Evolutionary conservation across 2,329 filamentous ascomycete species (phyloP).

Genomic region (Fusarium incarnatum): DNA sequence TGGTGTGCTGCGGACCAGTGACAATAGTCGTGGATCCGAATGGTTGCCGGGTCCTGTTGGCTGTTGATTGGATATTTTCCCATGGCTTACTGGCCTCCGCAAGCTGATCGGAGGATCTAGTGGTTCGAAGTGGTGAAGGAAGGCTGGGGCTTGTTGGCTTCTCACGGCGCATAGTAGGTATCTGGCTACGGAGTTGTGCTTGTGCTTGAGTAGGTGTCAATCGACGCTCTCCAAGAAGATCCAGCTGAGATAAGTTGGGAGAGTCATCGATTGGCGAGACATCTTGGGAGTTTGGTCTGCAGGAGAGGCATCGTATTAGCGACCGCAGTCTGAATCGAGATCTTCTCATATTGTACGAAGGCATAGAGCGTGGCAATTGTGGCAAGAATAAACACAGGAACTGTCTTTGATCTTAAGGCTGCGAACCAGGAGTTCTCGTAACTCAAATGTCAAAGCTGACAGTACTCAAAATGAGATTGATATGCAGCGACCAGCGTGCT

Average conservation of each 20-base stretch:
- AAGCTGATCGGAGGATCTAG: conserved; percentile 48
- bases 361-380: neutral
- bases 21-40: conserved; percentile 46
- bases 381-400: neutral
- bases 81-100: conserved; percentile 36
- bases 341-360: conserved; percentile 25
- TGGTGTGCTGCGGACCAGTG: conserved; percentile 39
- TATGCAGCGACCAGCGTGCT: conserved; percentile 16
- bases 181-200: conserved; percentile 54
- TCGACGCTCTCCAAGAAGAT: conserved; percentile 34
- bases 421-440: neutral
- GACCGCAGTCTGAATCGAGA: conserved; percentile 14
- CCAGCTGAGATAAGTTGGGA: conserved; percentile 52
- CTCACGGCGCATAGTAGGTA: conserved; percentile 65
- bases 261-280: conserved; percentile 67
- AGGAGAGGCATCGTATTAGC: conserved; percentile 43
- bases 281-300: conserved; percentile 50
- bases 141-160: conserved; percentile 59
- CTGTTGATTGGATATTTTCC: conserved; percentile 27
- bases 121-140: conserved; percentile 52
- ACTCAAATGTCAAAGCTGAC: neutral
- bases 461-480: conserved; percentile 5
- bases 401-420: neutral
- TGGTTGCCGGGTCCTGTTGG: conserved; percentile 19
- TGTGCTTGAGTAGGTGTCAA: conserved; percentile 32